Evolutionary conservation across 352 stramenopile genomes (phyloP).

Genomic region (Salisapilia sapeloensis): DNA sequence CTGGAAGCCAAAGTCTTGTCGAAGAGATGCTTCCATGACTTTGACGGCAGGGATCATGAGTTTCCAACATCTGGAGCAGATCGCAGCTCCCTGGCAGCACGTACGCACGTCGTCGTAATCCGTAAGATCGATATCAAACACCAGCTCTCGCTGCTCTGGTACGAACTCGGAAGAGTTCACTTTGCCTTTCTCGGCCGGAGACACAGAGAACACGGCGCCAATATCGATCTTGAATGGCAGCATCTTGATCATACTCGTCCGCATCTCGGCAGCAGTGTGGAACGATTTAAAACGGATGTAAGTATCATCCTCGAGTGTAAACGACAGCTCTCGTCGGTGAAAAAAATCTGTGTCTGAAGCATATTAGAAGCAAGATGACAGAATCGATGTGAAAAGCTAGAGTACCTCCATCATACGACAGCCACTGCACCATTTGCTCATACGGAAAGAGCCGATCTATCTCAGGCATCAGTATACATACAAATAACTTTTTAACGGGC

Average conservation of each 20-base stretch:
- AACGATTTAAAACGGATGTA: conserved; percentile 98
- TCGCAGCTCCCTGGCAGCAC: conserved; percentile 85
- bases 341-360: conserved; percentile 55
- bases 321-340: conserved; percentile 92
- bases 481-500: too few relatives aligned
- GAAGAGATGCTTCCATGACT: conserved; percentile 81
- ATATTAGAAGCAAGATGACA: background rate
- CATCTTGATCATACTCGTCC: conserved; percentile 77
- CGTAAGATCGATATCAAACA: conserved; percentile 99
- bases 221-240: conserved; percentile 99
- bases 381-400: background rate
- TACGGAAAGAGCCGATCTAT: conserved; percentile 80
- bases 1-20: conserved; percentile 97
- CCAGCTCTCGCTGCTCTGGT: conserved; percentile 92
- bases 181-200: conserved; percentile 72
- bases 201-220: conserved; percentile 89
- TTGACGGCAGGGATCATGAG: conserved; percentile 97
- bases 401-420: conserved; percentile 62
- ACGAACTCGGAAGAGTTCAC: conserved; percentile 78
- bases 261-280: conserved; percentile 75
- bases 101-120: conserved; percentile 99
- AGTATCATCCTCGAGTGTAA: conserved; percentile 96
- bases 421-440: conserved; percentile 68
- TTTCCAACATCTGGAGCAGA: conserved; percentile 92
- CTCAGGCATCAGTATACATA: too few relatives aligned